Evolutionary conservation across 2,329 filamentous ascomycete species (phyloP).

Genomic region (Sordariomycetes sp.): DNA sequence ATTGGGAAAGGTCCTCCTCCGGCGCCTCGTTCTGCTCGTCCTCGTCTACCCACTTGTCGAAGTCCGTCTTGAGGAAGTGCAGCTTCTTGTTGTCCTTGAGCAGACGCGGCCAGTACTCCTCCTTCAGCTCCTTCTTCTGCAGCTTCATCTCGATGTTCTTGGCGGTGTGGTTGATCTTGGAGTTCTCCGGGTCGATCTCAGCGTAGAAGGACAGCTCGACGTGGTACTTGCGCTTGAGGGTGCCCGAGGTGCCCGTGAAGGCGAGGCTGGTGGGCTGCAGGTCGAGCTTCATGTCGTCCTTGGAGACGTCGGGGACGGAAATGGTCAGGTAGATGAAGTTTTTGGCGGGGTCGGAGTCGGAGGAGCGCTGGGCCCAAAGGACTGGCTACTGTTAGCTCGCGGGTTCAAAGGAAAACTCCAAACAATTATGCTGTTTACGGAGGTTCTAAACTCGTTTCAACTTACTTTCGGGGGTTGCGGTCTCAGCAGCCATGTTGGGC

Average conservation of each 20-base stretch:
- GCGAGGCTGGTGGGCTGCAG: slow-evolving; percentile 67
- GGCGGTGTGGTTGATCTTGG: slow-evolving; percentile 79
- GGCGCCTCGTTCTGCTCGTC: slow-evolving; percentile 90
- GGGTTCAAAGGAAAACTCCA: too few species aligned
- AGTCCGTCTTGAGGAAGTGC: slow-evolving; percentile 97
- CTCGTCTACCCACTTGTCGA: slow-evolving; percentile 99
- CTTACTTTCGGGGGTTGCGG: slow-evolving; percentile 28
- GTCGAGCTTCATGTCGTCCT: slow-evolving; percentile 70
- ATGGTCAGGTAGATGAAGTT: slow-evolving; percentile 96
- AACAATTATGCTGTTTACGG: not conserved
- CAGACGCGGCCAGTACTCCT: slow-evolving; percentile 92
- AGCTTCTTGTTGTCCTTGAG: slow-evolving; percentile 84
- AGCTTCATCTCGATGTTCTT: slow-evolving; percentile 87
- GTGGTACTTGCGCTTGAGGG: slow-evolving; percentile 79
- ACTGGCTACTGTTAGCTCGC: slow-evolving; percentile 42
- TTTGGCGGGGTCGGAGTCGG: slow-evolving; percentile 65
- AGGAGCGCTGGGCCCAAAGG: slow-evolving; percentile 96
- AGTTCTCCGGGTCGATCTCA: slow-evolving; percentile 80
- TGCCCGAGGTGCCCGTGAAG: slow-evolving; percentile 76
- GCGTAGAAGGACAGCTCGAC: slow-evolving; percentile 80
- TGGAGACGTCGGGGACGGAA: slow-evolving; percentile 74
- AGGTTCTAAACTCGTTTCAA: too few species aligned
- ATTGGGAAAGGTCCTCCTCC: slow-evolving; percentile 69
- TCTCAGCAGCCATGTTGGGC: slow-evolving; percentile 16
- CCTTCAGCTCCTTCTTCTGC: slow-evolving; percentile 92